These are phyloP conservation scores for Acanthamoeba divionensis DNA, from an alignment of 208 protist genomes.

Conservation along the genomic window DNA sequence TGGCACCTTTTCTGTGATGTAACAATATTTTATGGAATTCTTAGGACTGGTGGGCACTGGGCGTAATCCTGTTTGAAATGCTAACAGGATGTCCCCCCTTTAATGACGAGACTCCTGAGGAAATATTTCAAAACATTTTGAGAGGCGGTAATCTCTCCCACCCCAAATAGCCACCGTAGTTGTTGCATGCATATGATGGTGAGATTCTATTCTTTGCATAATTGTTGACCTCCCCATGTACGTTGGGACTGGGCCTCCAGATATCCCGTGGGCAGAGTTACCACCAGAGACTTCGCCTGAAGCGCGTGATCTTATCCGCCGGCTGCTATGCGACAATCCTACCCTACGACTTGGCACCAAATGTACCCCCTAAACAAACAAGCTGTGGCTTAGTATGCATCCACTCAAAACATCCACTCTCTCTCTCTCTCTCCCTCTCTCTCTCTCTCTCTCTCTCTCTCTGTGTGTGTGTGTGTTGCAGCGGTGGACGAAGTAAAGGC, in stretches of 20 bases:
- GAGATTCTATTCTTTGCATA: too few relatives aligned
- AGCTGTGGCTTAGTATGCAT: too few relatives aligned
- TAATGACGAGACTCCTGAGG: slow-evolving; percentile 76
- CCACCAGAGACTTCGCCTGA: slow-evolving; percentile 62
- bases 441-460: background rate
- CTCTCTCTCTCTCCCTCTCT: too few relatives aligned
- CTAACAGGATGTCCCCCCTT: slow-evolving; percentile 81
- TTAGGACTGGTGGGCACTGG: slow-evolving; percentile 84
- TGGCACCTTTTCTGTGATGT: too few relatives aligned
- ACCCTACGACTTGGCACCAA: slow-evolving; percentile 46
- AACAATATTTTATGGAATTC: too few relatives aligned
- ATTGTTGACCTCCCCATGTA: too few relatives aligned
- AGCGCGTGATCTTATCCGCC: slow-evolving; percentile 66
- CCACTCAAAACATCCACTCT: too few relatives aligned
- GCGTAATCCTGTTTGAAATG: slow-evolving; percentile 79
- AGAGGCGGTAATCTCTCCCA: too few relatives aligned
- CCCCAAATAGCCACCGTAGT: too few relatives aligned
- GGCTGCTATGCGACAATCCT: slow-evolving; percentile 64
- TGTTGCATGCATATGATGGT: too few relatives aligned
- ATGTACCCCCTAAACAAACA: too few relatives aligned
- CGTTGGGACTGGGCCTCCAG: too few relatives aligned
- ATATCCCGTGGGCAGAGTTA: slow-evolving; percentile 66
- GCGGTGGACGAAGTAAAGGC: slow-evolving; percentile 71
- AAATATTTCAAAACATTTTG: slow-evolving; percentile 81
- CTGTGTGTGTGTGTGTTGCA: background rate